Evolutionary conservation across 2,329 filamentous ascomycete species (phyloP), one percentile per base, ranked within the genome.

Genomic region (Drechslerella coelobrocha): DNA sequence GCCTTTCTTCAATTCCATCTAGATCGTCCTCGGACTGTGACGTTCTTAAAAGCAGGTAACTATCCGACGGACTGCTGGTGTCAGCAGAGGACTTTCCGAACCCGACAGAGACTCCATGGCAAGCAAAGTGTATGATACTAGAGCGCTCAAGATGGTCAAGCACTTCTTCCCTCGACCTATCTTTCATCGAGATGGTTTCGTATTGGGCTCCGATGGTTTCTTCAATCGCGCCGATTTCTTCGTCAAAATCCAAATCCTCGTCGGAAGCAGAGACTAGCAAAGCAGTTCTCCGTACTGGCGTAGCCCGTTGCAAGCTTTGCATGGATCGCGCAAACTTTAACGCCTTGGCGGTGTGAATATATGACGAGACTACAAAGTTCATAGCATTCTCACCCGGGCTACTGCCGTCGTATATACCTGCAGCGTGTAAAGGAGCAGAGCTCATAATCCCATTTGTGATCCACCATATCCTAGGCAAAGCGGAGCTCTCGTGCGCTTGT

Each of bases 381-480:
- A 62, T 62, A 7, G 60, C 48, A 8, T 8, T 50, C 19, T 54
- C 51, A 8, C 7, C 23, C n/a, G n/a, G n/a, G 8, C 23, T 5
- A 17, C 1, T 6, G 17, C 27, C 37, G 2, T 34, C 26, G 51
- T 61, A 53, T 65, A 68, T 52, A 48, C 65, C 60, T 14, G 71
- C 61, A 14, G 50, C 59, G 21, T 52, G 72, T 29, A 72, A 21
- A 41, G 72, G 51, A 19, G 62, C 62, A 21, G 23, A 14, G 1
- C 19, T 14, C 54, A 60, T 55, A 9, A 52, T 24, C 12, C 60
- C 52, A 31, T 21, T 27, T 2, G 39, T 39, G 23, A 54, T 47
- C 62, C 50, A 62, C 68, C 55, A 54, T 19, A 61, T 55, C 4
- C 41, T 29, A 54, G 73, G 73, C 3, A 74, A 47, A 2, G 55